phyloP scores from a whole-genome alignment of 2,329 filamentous ascomycete genomes.

The Peltaster fructicola region DNA sequence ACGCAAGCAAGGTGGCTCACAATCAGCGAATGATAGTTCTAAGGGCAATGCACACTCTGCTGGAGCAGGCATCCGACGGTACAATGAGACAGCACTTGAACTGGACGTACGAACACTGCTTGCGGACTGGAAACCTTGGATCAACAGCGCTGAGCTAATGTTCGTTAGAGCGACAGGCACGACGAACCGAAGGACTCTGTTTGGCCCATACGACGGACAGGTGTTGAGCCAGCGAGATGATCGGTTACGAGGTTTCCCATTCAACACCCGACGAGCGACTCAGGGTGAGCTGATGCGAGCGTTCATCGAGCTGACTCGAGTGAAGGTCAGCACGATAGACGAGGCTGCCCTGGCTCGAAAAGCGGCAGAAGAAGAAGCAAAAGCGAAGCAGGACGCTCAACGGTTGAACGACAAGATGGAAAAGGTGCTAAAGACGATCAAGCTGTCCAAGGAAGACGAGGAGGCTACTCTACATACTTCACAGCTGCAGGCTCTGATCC shows the following conservation, averaged over 20 bases:
- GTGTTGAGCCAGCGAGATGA: slow-evolving; percentile 63
- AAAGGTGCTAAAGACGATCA: slow-evolving; percentile 37
- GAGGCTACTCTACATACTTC: slow-evolving; percentile 65
- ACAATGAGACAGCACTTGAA: slow-evolving; percentile 80
- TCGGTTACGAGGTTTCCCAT: slow-evolving; percentile 73
- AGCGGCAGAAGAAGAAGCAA: slow-evolving; percentile 25
- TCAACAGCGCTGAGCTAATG: slow-evolving; percentile 67
- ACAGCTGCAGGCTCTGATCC: slow-evolving; percentile 74
- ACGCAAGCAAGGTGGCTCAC: slow-evolving; percentile 87
- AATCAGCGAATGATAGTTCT: slow-evolving; percentile 85
- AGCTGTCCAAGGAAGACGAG: slow-evolving; percentile 69
- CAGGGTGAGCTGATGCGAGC: slow-evolving; percentile 88
- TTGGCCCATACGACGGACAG: slow-evolving; percentile 80
- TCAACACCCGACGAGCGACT: slow-evolving; percentile 78
- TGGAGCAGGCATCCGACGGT: slow-evolving; percentile 71
- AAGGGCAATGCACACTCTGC: slow-evolving; percentile 90
- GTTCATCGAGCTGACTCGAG: slow-evolving; percentile 80
- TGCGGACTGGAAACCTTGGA: slow-evolving; percentile 65
- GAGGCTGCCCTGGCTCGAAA: slow-evolving; percentile 40
- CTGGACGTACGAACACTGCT: slow-evolving; percentile 76
- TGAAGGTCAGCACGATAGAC: slow-evolving; percentile 68
- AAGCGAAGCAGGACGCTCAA: slow-evolving; percentile 20
- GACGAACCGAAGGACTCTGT: slow-evolving; percentile 73
- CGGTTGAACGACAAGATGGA: slow-evolving; percentile 25
- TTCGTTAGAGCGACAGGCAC: slow-evolving; percentile 81